Percentiles rank a stretch among this genome's conserved stretches.
Evolutionary conservation across 495 filamentous ascomycete genomes (phyloP).

Genomic region (Astrothelium subdiscretum): DNA sequence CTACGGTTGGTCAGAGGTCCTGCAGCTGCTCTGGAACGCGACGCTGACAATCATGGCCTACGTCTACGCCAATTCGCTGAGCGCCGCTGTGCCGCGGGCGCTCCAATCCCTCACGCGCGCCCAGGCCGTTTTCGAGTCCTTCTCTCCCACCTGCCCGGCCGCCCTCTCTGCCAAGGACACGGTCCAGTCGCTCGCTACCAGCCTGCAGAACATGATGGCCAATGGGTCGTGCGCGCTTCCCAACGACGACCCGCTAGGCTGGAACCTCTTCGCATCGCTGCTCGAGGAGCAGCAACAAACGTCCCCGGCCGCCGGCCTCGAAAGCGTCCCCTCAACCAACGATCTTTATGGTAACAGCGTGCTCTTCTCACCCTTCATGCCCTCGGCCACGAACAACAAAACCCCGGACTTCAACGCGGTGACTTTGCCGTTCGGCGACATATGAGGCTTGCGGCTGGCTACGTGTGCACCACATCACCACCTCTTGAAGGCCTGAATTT

Average conservation of each 20-base stretch:
- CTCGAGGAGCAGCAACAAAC: neutral
- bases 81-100: neutral
- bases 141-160: neutral
- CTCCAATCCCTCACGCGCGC: neutral
- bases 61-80: conserved; percentile 1
- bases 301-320: neutral
- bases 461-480: neutral
- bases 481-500: neutral
- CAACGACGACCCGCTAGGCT: neutral
- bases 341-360: neutral
- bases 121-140: neutral
- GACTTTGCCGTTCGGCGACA: neutral
- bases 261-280: neutral
- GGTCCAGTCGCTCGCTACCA: neutral
- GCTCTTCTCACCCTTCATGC: neutral
- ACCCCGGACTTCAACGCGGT: neutral
- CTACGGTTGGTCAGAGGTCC: neutral
- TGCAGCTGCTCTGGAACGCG: neutral
- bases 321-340: neutral
- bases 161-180: neutral
- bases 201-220: neutral
- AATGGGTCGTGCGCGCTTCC: neutral
- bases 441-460: neutral
- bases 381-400: neutral
- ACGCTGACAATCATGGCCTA: neutral